Evolutionary conservation across 2,329 filamentous ascomycete genomes (phyloP).

Genomic region (Lecanicillium sp.): DNA sequence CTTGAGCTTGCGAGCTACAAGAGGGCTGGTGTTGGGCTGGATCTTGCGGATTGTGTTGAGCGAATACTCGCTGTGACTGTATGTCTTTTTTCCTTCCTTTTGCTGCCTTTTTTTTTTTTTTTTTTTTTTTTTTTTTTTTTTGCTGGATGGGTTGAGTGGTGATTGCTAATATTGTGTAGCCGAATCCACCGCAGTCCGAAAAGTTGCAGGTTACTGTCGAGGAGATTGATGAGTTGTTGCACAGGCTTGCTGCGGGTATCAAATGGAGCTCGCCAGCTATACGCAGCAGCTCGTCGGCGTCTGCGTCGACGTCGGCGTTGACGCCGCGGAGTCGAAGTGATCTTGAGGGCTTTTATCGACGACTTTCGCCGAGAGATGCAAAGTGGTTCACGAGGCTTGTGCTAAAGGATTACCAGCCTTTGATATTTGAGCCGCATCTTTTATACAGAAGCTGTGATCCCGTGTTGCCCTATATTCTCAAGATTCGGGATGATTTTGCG

Average conservation of each 20-base stretch:
- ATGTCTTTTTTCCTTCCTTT: conserved; percentile 14
- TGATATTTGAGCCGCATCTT: conserved; percentile 48
- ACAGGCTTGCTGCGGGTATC: conserved; percentile 58
- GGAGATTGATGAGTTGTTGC: conserved; percentile 60
- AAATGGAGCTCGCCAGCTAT: conserved; percentile 62
- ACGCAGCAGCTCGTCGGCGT: conserved; percentile 25
- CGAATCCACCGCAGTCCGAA: conserved; percentile 29
- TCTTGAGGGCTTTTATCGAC: conserved; percentile 49
- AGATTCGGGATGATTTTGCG: conserved; percentile 60
- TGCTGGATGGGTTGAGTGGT: neutral
- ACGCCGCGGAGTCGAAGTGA: conserved; percentile 28
- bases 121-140: conserved; percentile 7
- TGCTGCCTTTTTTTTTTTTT: conserved; percentile 9
- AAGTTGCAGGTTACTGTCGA: conserved; percentile 52
- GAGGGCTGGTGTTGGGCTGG: conserved; percentile 45
- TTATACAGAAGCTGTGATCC: conserved; percentile 58
- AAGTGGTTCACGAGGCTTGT: conserved; percentile 85
- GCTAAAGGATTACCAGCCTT: conserved; percentile 65
- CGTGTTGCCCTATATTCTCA: conserved; percentile 59
- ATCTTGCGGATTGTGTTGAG: conserved; percentile 66
- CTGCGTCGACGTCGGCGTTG: conserved; percentile 12
- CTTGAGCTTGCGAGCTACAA: conserved; percentile 56
- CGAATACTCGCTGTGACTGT: conserved; percentile 54
- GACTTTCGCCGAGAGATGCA: conserved; percentile 57
- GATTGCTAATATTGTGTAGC: conserved; percentile 22